phyloP scores from a whole-genome alignment of 805 yeast species.

The Clavispora asparagi region DNA sequence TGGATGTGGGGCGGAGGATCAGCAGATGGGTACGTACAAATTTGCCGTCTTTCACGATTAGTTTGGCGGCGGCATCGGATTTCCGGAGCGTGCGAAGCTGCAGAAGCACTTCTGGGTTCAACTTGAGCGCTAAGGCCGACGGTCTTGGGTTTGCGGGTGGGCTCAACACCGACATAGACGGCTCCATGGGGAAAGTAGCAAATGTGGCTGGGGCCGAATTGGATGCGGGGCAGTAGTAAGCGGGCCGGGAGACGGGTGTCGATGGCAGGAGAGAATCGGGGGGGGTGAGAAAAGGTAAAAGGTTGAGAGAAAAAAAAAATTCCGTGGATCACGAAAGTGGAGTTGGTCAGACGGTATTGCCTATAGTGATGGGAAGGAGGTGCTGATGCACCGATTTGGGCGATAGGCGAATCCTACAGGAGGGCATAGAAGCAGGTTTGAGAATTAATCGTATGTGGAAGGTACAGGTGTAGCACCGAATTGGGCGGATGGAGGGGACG shows the following conservation, averaged over 20 bases:
- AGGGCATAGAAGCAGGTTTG: not conserved
- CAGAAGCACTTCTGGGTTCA: slow-evolving; percentile 23
- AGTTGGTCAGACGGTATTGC: slow-evolving; percentile 1
- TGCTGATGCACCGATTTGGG: slow-evolving; percentile 3
- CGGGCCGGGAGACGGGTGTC: not conserved
- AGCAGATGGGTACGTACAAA: slow-evolving; percentile 21
- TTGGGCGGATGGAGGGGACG: no score
- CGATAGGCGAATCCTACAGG: not conserved
- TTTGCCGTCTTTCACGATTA: slow-evolving; percentile 33
- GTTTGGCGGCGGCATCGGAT: slow-evolving; percentile 19
- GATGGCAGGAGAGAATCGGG: not conserved
- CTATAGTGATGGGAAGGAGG: slow-evolving; percentile 6
- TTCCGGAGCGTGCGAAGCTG: slow-evolving; percentile 19
- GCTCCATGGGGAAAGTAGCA: slow-evolving; percentile 3
- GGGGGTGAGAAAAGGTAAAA: not conserved
- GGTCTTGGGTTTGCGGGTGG: slow-evolving; percentile 16
- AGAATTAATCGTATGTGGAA: not conserved
- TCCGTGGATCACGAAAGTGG: slow-evolving; percentile 1
- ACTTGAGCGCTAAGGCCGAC: slow-evolving; percentile 23
- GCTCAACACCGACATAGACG: slow-evolving; percentile 10
- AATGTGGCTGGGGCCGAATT: not conserved
- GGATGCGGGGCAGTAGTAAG: not conserved
- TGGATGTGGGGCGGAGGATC: not conserved
- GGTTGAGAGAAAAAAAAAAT: not conserved
- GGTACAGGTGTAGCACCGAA: not conserved